Evolutionary conservation across 305 asterid genomes (phyloP).

Genomic region (Solanum hybrid): DNA sequence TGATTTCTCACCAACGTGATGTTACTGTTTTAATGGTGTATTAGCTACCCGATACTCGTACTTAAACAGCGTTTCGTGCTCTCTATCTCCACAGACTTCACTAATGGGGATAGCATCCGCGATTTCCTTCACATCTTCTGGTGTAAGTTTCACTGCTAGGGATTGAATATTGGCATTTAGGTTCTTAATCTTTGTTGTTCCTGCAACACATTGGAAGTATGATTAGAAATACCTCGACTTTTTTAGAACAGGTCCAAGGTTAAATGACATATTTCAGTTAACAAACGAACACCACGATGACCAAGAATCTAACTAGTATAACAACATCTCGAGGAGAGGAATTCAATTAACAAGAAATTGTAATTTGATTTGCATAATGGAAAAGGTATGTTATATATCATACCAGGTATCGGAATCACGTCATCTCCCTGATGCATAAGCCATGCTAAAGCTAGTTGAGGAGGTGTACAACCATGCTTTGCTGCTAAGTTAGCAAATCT

Average conservation of each 20-base stretch:
- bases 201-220: background rate
- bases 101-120: constrained; percentile 23
- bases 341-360: background rate
- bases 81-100: constrained; percentile 38
- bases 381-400: background rate
- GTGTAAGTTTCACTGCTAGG: constrained; percentile 28
- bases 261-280: background rate
- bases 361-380: background rate
- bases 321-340: background rate
- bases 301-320: background rate
- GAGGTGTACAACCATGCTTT: constrained; percentile 29
- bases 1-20: background rate
- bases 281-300: background rate
- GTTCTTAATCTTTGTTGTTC: constrained; percentile 40
- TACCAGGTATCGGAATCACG: constrained; percentile 49
- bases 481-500: constrained; percentile 27
- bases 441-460: constrained; percentile 54
- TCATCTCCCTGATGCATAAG: constrained; percentile 42
- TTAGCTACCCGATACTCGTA: constrained; percentile 19
- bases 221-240: background rate
- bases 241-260: background rate
- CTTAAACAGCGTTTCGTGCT: background rate
- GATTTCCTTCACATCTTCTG: constrained; percentile 28
- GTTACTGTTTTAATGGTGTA: constrained; percentile 17
- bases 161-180: constrained; percentile 31